phyloP scores from a whole-genome alignment of 768 basidiomycete genomes.

The Leccinum barrowsii region DNA sequence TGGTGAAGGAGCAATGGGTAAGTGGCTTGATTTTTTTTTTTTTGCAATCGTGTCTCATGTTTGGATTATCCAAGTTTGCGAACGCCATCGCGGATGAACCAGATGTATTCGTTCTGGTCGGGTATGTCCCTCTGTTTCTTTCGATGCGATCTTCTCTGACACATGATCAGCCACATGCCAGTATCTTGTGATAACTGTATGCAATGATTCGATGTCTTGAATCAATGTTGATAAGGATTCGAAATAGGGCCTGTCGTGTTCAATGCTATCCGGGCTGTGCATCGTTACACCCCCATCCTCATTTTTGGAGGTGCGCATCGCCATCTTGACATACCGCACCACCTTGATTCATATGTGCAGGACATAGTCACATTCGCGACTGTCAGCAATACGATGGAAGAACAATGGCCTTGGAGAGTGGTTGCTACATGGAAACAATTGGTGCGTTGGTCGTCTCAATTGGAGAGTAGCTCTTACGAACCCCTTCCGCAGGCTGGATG shows the following conservation, averaged over 20 bases:
- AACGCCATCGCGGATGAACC: constrained; percentile 79
- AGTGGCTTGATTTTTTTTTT: constrained; percentile 4
- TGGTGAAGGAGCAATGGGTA: constrained; percentile 82
- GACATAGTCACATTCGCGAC: constrained; percentile 45
- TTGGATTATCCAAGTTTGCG: constrained; percentile 49
- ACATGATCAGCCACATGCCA: constrained; percentile 73
- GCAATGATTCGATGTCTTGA: constrained; percentile 12
- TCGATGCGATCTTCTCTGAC: not conserved
- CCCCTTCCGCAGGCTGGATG: constrained; percentile 47
- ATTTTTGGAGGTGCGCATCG: constrained; percentile 64
- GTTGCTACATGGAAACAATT: constrained; percentile 91
- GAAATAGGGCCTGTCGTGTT: constrained; percentile 65
- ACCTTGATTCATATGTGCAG: constrained; percentile 24
- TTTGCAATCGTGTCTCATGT: not conserved
- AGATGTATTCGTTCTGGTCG: constrained; percentile 73
- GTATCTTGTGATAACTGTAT: constrained; percentile 63
- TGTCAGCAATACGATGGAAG: constrained; percentile 25
- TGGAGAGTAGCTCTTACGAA: not conserved
- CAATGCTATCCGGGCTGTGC: constrained; percentile 67
- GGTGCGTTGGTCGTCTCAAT: constrained; percentile 39
- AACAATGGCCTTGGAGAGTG: constrained; percentile 59
- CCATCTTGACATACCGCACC: not conserved
- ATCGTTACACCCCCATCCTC: constrained; percentile 68
- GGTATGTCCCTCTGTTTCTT: constrained; percentile 37
- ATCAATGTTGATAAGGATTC: not conserved